Percentiles rank a stretch among this genome's conserved stretches.
These are phyloP conservation scores for Schwanniomyces etchellsii DNA, from an alignment of 1,139 yeast genomes.

Conservation along the genomic window DNA sequence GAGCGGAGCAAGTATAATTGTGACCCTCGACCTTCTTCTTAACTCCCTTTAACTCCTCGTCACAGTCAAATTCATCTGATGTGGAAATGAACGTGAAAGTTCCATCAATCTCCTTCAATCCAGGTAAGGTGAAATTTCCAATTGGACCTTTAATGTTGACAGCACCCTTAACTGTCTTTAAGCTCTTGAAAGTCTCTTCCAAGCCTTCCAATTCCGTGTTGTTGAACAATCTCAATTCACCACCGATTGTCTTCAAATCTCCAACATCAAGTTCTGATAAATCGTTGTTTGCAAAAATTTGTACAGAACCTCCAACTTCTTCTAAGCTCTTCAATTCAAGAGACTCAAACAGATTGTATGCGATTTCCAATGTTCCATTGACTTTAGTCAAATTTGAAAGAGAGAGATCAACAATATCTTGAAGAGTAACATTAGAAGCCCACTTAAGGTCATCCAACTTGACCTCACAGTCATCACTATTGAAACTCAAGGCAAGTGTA, in stretches of 20 bases:
- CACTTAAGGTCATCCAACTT: conserved; percentile 31
- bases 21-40: conserved; percentile 35
- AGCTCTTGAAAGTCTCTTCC: conserved; percentile 22
- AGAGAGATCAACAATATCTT: conserved; percentile 30
- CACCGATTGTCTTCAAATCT: conserved; percentile 33
- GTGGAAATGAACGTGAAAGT: conserved; percentile 36
- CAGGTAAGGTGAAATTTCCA: conserved; percentile 33
- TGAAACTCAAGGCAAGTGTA: conserved; percentile 37
- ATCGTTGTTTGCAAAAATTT: conserved; percentile 40
- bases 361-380: conserved; percentile 38
- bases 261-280: conserved; percentile 24
- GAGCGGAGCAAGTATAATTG: conserved; percentile 40
- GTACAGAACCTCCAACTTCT: conserved; percentile 36
- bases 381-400: conserved; percentile 32
- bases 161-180: conserved; percentile 38
- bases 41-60: conserved; percentile 28
- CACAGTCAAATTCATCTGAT: conserved; percentile 35
- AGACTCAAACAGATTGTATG: conserved; percentile 34
- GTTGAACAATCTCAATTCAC: conserved; percentile 40
- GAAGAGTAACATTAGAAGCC: conserved; percentile 43
- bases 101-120: conserved; percentile 37
- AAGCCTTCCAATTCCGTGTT: conserved; percentile 36
- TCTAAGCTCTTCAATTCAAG: conserved; percentile 26
- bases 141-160: conserved; percentile 35
- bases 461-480: conserved; percentile 37